Evolutionary conservation across 2,329 filamentous ascomycete species (phyloP).

Genomic region (Salinomyces thailandicus): DNA sequence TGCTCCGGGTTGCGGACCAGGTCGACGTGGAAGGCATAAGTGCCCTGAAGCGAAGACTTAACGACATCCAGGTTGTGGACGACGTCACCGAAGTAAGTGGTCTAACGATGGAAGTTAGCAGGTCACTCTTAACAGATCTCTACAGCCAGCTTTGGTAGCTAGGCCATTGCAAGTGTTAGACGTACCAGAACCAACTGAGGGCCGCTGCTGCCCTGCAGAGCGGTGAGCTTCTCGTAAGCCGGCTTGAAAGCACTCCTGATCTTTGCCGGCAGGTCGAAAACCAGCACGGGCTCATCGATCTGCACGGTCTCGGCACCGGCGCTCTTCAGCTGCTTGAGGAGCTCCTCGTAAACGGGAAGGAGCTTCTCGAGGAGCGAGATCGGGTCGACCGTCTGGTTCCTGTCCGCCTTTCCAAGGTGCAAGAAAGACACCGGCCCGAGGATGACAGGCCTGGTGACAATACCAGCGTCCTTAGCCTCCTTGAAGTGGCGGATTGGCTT

Average conservation of each 20-base stretch:
- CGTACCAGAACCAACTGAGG: conserved; percentile 80
- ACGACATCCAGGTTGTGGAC: conserved; percentile 96
- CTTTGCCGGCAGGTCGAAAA: conserved; percentile 84
- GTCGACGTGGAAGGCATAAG: conserved; percentile 86
- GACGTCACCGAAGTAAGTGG: conserved; percentile 98
- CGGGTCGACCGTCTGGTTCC: conserved; percentile 82
- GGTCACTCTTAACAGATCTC: too few relatives aligned
- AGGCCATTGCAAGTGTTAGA: too few relatives aligned
- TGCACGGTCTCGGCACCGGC: conserved; percentile 94
- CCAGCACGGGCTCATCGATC: conserved; percentile 95
- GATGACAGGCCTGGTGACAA: conserved; percentile 84
- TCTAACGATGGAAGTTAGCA: too few relatives aligned
- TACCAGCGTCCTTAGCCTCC: conserved; percentile 95
- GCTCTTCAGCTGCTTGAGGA: conserved; percentile 85
- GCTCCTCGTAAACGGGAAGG: conserved; percentile 85
- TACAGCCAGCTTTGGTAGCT: too few relatives aligned
- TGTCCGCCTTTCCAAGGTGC: conserved; percentile 94
- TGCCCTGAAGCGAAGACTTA: conserved; percentile 52
- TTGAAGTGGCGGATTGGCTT: conserved; percentile 93
- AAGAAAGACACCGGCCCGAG: conserved; percentile 97
- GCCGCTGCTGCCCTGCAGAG: conserved; percentile 60
- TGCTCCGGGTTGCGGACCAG: conserved; percentile 98
- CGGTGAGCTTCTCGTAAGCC: conserved; percentile 77
- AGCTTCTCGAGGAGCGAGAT: conserved; percentile 91
- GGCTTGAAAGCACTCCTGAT: conserved; percentile 97